Percentiles rank a stretch among this genome's conserved stretches.
phyloP scores from a whole-genome alignment of 495 filamentous ascomycete species.

The Neurospora cerealis region DNA sequence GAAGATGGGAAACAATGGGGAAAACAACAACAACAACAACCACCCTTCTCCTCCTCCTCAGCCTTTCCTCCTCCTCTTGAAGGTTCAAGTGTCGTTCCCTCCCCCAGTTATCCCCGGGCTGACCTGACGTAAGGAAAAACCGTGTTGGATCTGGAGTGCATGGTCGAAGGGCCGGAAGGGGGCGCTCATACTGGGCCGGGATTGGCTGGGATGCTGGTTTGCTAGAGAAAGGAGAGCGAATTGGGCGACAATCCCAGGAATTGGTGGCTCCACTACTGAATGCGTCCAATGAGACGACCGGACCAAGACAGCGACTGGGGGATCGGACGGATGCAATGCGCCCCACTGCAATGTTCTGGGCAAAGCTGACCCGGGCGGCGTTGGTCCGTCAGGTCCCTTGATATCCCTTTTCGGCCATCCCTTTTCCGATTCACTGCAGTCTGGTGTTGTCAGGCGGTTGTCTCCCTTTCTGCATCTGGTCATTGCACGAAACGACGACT shows the following conservation, averaged over 20 bases:
- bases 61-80: background rate
- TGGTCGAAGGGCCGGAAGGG: background rate
- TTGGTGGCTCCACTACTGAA: background rate
- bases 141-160: background rate
- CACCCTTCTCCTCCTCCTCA: background rate
- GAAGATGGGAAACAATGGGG: background rate
- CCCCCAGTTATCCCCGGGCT: background rate
- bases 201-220: background rate
- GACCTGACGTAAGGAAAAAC: background rate
- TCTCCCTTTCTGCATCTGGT: background rate
- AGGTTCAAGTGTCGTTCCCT: background rate
- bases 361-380: background rate
- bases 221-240: background rate
- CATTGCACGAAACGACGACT: background rate
- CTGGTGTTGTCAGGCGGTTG: background rate
- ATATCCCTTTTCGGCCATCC: background rate
- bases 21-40: background rate
- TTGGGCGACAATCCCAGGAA: background rate
- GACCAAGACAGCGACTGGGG: background rate
- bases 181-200: background rate
- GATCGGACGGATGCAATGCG: background rate
- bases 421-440: background rate
- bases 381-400: background rate
- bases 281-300: background rate
- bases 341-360: background rate